Base-by-base conservation (phyloP, 148 eudicot species). In the Camellia granthamiana region DNA sequence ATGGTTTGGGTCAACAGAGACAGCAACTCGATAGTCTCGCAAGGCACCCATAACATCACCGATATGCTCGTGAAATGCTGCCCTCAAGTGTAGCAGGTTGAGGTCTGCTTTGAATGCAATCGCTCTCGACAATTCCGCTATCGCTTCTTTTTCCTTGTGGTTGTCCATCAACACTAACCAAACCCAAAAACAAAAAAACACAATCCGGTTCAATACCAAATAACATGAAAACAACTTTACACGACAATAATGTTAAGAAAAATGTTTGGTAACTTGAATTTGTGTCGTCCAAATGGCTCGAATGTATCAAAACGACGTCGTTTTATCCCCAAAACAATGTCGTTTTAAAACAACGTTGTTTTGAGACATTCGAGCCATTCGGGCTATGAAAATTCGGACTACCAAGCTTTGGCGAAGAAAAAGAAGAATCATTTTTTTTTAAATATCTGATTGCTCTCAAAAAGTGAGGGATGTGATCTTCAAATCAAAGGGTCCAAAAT, bases 71-170 rank as follows among this genome's bases (percentile, higher is more conserved):
- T 92, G 95, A 71, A 97, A 97, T 16, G 99, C 99, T 59, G 99
- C 98, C 52, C 99, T 83, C 11, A 94, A 84, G 78, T 97, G 97
- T 21, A 97, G 91, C 74, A 96, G 91, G 76, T 96, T 92, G 13
- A 96, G 94, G 80, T 97, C 98, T n/a, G 97, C 92, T 87, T 94
- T 97, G 86, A 97, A 94, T 19, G 97, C 86, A 9, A 97, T 94
- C 2, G 99, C 98, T 74, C 88, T 90, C 1, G 98, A 86, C 15
- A 97, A 90, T 77, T 97, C 98, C 2, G 84, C 85, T 67, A 94
- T 92, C 14, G 99, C 99, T 88, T 94, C 99, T 77, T 86, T 87
- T 86, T 97, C 96, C 84, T 89, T 94, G 80, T 90, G 95, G 84
- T 88, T 93, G 88, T 97, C 99, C 99, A 97, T 94, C 81, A 97